Base-by-base conservation (phyloP, 257 asterid genomes). In the Pogostemon cablin region DNA sequence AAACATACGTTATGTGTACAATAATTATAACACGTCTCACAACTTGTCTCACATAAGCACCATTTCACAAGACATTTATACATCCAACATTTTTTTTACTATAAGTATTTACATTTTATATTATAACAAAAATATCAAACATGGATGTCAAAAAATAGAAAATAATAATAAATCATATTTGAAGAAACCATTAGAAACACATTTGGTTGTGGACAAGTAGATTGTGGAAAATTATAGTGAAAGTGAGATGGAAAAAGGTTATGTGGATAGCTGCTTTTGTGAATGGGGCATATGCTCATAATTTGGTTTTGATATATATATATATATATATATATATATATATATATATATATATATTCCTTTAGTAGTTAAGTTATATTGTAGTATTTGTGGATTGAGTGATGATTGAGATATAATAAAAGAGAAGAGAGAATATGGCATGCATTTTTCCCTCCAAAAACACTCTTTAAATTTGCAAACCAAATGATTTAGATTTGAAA, bases 401-500 rank as follows among this genome's bases (percentile, higher is more conserved):
- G 74, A 81, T 81, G 17, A 81, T 81, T 74, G 64, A 49, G 76
- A 71, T 69, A 81, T 77, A 67, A 81, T 77, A 6, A 73, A 68
- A 70, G 70, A 41, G 67, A 35, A 41, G 47, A 44, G 15, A 11
- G 10, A 2, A 50, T 20, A 37, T 41, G 12, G 41, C 65, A 57
- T 65, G 32, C 54, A 39, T 59, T 69, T 75, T 69, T 65, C 63
- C 70, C 65, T 41, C 74, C 80, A 62, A 62, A 66, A 68, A 65
- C 15, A 15, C 43, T 62, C 48, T 70, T 60, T 49, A 39, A 41
- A 15, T 64, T 57, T 71, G 73, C 65, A 75, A 74, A 78, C 81
- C 69, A 63, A 81, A 78, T 81, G 69, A 81, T 81, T 81, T 40
- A 7, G 79, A 44, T 81, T 81, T 63, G 86, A 81, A 81, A 11